Percentiles rank a stretch among this genome's conserved stretches.
These are phyloP conservation scores for Agaricus sinodeliciosus DNA, from an alignment of 768 basidiomycete species.

Conservation along the genomic window DNA sequence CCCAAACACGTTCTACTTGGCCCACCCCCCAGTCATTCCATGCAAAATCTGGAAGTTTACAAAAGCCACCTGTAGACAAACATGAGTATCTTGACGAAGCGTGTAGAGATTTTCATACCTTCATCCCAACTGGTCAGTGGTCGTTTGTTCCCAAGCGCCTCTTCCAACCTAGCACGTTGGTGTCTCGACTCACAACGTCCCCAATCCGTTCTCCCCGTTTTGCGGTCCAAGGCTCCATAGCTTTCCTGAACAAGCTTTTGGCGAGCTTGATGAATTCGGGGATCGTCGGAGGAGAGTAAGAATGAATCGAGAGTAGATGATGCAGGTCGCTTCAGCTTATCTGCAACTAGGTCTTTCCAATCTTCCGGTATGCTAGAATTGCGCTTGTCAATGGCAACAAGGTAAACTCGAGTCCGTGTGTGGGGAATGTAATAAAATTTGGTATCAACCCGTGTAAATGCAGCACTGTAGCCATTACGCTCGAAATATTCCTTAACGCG, in stretches of 20 bases:
- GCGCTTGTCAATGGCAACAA: conserved; percentile 69
- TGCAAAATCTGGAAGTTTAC: conserved; percentile 80
- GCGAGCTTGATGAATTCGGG: conserved; percentile 83
- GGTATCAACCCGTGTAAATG: conserved; percentile 65
- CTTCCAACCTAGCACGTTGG: conserved; percentile 80
- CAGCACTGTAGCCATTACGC: conserved; percentile 69
- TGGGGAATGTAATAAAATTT: conserved; percentile 94
- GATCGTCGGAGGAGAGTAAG: conserved; percentile 85
- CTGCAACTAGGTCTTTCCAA: conserved; percentile 59
- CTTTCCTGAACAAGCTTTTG: conserved; percentile 75
- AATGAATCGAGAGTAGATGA: conserved; percentile 90
- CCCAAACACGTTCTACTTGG: conserved; percentile 94
- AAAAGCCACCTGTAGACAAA: conserved; percentile 55
- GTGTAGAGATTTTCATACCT: conserved; percentile 35
- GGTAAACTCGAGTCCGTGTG: conserved; percentile 86
- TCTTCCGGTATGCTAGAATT: conserved; percentile 51
- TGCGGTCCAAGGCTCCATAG: conserved; percentile 56
- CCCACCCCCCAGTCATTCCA: conserved; percentile 94
- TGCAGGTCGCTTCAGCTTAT: conserved; percentile 72
- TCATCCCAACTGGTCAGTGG: conserved; percentile 93
- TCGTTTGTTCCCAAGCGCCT: conserved; percentile 72
- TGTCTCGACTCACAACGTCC: conserved; percentile 89
- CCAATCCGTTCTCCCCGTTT: conserved; percentile 82
- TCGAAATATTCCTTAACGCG: conserved; percentile 72
- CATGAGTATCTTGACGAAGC: background rate